These are phyloP conservation scores for Stephania japonica DNA, from an alignment of 164 flowering plant species.

Conservation along the genomic window DNA sequence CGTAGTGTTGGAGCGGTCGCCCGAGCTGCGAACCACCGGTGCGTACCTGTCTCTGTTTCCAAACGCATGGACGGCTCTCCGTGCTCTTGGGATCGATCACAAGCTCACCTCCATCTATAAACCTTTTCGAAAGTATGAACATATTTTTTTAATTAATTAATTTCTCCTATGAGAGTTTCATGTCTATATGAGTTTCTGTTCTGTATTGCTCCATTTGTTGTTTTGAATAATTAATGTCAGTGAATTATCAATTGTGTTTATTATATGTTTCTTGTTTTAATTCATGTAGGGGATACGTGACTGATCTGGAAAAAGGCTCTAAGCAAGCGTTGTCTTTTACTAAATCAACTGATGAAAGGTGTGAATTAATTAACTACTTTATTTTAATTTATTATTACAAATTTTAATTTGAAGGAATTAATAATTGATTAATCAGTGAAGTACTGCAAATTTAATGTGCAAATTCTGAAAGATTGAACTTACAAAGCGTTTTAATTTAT, in stretches of 20 bases:
- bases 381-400: too few relatives aligned
- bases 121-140: constrained; percentile 18
- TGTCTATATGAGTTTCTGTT: not conserved
- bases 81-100: constrained; percentile 29
- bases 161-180: not conserved
- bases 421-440: too few relatives aligned
- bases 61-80: constrained; percentile 31
- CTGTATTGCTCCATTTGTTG: too few relatives aligned
- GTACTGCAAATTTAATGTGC: too few relatives aligned
- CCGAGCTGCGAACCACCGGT: constrained; percentile 26
- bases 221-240: too few relatives aligned
- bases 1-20: constrained; percentile 20
- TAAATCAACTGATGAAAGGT: not conserved
- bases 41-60: constrained; percentile 25
- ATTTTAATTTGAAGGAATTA: too few relatives aligned
- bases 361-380: not conserved
- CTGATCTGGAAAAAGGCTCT: not conserved
- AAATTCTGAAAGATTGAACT: too few relatives aligned
- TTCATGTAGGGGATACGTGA: not conserved
- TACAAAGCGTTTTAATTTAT: too few relatives aligned
- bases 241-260: too few relatives aligned
- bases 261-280: too few relatives aligned
- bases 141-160: too few relatives aligned
- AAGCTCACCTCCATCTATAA: constrained; percentile 31
- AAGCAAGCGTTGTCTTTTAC: not conserved